Base-by-base conservation (phyloP, 192 early-diverging fungal species). In the Geranomyces variabilis region DNA sequence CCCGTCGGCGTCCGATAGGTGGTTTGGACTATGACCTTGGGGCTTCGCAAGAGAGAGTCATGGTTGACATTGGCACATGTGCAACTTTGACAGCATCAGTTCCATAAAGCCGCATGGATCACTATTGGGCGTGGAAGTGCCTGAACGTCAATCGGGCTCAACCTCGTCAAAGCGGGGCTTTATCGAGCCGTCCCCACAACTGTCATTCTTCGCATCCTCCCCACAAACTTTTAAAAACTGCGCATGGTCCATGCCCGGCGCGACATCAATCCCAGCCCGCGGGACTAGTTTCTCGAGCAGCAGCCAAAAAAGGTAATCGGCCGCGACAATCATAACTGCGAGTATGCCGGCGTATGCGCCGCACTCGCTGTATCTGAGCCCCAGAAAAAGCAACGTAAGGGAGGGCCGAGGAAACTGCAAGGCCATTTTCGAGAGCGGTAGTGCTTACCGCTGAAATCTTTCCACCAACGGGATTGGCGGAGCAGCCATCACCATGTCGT, bases 261-360 rank as follows among this genome's bases (percentile, higher is more conserved):
- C 94, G 17, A 77, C 49, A 47, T 96, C 93, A 63, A 97, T 93
- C 15, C 76, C 57, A 36, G 83, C 78, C 28, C 79, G 74, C 14
- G 96, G 95, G 70, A 92, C 87, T 28, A 93, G 44, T 87, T 87
- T 92, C 66, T 95, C 94, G 31, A 98, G 78, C 41, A 96, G 83
- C 9, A 86, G 82, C 74, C 86, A 92, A 24, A 97, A 71, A 53
- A 96, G 70, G 79, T 93, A 93, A 70, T 95, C 91, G 1, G 95
- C 75, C 8, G 94, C 94, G 15, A 94, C 90, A 22, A 97, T 85
- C 81, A 99, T 90, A 73, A 91, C 91, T 44, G 93, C 93, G 43
- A 97, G 80, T 78, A 94, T 94, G 15, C 96, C 96, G 0, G 95
- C 96, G 71, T 91, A 87, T 22, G 92, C 74, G 17, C 96, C 96